These are phyloP conservation scores for Colletotrichum tropicicola DNA, from an alignment of 2,329 filamentous ascomycete genomes.

Conservation along the genomic window DNA sequence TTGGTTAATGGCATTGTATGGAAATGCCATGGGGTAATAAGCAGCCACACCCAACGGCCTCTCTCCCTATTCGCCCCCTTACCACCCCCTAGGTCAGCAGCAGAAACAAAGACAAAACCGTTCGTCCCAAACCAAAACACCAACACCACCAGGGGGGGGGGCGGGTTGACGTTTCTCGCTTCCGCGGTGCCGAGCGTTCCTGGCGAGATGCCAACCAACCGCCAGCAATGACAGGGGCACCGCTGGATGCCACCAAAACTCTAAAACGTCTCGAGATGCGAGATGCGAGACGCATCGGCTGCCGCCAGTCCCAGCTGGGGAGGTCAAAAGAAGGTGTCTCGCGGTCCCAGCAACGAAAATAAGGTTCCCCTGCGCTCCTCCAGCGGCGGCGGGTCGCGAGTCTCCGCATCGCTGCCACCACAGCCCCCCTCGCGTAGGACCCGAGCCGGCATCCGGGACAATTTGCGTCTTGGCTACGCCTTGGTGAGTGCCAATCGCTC, in stretches of 20 bases:
- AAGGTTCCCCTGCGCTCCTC: neutral
- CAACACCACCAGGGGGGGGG: too few species aligned
- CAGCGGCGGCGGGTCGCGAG: neutral
- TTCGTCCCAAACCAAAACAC: conserved; percentile 13
- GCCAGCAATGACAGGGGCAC: neutral
- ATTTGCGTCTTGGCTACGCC: neutral
- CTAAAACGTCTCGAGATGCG: conserved; percentile 27
- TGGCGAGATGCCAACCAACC: neutral
- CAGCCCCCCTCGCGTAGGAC: conserved; percentile 17
- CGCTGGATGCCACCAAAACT: conserved; percentile 11
- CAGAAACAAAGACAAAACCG: conserved; percentile 2
- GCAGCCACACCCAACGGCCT: neutral
- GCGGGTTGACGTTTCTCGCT: neutral
- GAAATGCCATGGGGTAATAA: neutral
- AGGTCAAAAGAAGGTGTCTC: conserved; percentile 6
- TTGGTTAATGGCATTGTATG: neutral
- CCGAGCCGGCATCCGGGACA: conserved; percentile 19
- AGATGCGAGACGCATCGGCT: too few species aligned
- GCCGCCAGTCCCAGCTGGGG: neutral
- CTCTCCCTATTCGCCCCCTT: neutral
- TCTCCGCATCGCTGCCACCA: neutral
- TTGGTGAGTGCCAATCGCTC: neutral
- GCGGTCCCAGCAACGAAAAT: neutral
- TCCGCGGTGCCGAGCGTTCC: conserved; percentile 5
- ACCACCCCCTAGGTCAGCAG: neutral